phyloP scores from a whole-genome alignment of 1,284 basidiomycete genomes.

The Xanthoconium separans region DNA sequence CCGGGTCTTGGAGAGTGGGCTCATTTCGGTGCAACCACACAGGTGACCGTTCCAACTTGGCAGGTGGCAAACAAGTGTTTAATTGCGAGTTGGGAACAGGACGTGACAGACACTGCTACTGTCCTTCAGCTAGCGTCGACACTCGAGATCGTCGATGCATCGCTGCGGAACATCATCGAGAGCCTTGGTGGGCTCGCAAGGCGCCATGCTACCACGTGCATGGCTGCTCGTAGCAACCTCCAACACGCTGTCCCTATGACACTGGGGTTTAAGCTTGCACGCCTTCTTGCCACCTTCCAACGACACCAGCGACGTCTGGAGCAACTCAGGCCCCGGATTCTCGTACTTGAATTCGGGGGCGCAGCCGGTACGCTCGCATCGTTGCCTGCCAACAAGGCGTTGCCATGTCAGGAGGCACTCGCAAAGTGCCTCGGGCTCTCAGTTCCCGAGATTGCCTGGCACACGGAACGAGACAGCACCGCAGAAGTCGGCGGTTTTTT shows the following conservation, averaged over 20 bases:
- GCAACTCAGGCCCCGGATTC: constrained; percentile 36
- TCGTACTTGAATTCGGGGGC: constrained; percentile 43
- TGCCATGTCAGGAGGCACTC: constrained; percentile 38
- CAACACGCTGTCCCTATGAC: constrained; percentile 48
- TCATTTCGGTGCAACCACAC: constrained; percentile 48
- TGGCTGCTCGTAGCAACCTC: constrained; percentile 46
- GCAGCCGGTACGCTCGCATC: constrained; percentile 45
- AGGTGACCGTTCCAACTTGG: constrained; percentile 28
- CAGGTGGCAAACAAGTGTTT: neutral
- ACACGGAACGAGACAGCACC: constrained; percentile 45
- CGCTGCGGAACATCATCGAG: constrained; percentile 31
- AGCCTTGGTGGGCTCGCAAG: constrained; percentile 30
- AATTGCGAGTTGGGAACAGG: constrained; percentile 26
- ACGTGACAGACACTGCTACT: constrained; percentile 46
- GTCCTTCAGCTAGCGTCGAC: constrained; percentile 42
- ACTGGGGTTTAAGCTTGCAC: constrained; percentile 45
- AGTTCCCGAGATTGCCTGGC: constrained; percentile 44
- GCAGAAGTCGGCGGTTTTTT: constrained; percentile 42
- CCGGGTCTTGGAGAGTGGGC: constrained; percentile 43
- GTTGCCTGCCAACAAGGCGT: constrained; percentile 37
- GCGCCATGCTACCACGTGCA: constrained; percentile 37
- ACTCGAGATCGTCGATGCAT: constrained; percentile 32
- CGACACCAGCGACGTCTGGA: constrained; percentile 38
- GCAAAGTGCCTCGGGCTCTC: constrained; percentile 35
- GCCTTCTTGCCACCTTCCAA: constrained; percentile 41